Conservation (phyloP, 306 rosid species). For the Styphnolobium japonicum region DNA sequence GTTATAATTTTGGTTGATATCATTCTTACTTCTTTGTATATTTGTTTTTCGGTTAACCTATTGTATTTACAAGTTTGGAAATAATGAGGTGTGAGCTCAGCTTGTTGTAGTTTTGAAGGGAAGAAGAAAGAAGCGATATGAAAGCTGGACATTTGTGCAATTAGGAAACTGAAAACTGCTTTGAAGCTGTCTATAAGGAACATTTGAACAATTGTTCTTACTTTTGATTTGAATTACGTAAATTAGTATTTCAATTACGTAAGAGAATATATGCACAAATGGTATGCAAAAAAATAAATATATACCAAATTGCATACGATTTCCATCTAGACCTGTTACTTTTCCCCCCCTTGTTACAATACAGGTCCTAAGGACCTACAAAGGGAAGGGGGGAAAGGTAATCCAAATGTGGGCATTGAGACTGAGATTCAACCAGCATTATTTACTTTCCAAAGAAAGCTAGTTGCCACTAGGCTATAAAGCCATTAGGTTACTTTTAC, state of each 20-base stretch:
- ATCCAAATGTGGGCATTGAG: background rate
- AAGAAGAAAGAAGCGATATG: constrained; percentile 9
- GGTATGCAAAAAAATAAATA: background rate
- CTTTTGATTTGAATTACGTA: no score
- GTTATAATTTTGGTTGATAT: constrained; percentile 43
- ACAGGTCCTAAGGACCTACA: background rate
- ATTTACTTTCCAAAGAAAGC: background rate
- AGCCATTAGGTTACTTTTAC: background rate
- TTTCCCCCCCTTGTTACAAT: background rate
- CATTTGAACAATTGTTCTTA: background rate
- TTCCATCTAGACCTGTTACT: background rate
- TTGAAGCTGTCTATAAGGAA: background rate
- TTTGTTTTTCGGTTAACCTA: background rate
- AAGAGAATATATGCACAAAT: background rate
- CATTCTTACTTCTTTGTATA: constrained; percentile 16
- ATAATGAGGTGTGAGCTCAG: constrained; percentile 16
- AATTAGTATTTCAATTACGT: background rate
- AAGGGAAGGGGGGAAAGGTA: background rate
- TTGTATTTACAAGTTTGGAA: constrained; percentile 30
- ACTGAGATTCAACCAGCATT: background rate
- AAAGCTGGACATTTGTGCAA: background rate
- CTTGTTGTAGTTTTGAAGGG: constrained; percentile 2
- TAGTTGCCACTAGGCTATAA: background rate
- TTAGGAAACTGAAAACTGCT: constrained; percentile 1
- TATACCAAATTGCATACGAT: background rate